Conservation (phyloP, 2,329 filamentous ascomycete species). For the Cyanodermella asteris region DNA sequence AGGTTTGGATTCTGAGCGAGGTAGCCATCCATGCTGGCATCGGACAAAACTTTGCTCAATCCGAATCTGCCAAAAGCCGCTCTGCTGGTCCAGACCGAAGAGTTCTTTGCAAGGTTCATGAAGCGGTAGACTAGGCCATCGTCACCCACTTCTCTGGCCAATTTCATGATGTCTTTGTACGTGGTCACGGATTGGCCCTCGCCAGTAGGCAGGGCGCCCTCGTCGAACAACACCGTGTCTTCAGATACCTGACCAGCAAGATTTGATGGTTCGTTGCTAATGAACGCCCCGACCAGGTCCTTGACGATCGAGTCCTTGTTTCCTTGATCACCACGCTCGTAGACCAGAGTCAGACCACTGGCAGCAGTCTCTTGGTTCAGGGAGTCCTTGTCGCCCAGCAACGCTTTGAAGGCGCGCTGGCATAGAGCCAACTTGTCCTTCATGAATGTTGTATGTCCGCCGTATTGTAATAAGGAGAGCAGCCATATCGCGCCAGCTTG, state of each 20-base stretch:
- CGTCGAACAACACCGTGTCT: slow-evolving; percentile 84
- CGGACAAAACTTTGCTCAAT: slow-evolving; percentile 73
- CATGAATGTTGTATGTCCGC: slow-evolving; percentile 54
- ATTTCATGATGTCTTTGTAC: slow-evolving; percentile 88
- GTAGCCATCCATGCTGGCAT: slow-evolving; percentile 47
- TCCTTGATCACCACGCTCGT: slow-evolving; percentile 67
- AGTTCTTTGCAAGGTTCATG: slow-evolving; percentile 91
- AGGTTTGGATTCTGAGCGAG: slow-evolving; percentile 72
- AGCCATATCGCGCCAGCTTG: slow-evolving; percentile 94
- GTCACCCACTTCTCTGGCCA: slow-evolving; percentile 92
- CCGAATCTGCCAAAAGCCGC: slow-evolving; percentile 91
- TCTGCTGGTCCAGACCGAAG: slow-evolving; percentile 90
- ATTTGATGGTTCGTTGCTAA: slow-evolving; percentile 50
- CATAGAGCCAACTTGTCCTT: slow-evolving; percentile 54
- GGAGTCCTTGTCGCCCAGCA: slow-evolving; percentile 74
- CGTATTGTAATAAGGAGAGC: slow-evolving; percentile 75
- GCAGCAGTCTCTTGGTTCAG: slow-evolving; percentile 91
- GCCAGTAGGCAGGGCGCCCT: slow-evolving; percentile 70
- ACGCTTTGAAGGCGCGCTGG: slow-evolving; percentile 69
- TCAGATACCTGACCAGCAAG: slow-evolving; percentile 56
- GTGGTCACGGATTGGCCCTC: slow-evolving; percentile 84
- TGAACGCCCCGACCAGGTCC: slow-evolving; percentile 77
- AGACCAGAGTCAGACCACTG: slow-evolving; percentile 73
- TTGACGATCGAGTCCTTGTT: slow-evolving; percentile 67
- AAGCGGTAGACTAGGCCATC: slow-evolving; percentile 94